Evolutionary conservation across 2,329 filamentous ascomycete species (phyloP).

Genomic region (Penicillium sp.): DNA sequence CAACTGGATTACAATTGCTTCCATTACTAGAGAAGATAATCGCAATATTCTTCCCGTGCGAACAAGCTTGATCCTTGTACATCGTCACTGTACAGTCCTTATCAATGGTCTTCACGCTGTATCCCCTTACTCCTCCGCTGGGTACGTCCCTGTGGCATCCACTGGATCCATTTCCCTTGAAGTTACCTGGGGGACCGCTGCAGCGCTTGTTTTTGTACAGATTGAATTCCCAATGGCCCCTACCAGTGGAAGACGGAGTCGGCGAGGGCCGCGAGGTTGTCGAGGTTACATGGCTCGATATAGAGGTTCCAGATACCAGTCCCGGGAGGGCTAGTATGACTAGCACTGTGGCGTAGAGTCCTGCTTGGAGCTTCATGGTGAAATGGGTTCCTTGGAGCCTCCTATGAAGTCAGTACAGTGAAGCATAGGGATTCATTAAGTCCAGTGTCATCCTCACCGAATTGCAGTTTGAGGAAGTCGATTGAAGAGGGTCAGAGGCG

Average conservation of each 20-base stretch:
- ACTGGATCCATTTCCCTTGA: conserved; percentile 5
- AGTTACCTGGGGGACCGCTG: background rate
- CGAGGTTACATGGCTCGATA: background rate
- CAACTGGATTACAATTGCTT: background rate
- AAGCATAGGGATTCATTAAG: background rate
- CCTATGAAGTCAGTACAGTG: background rate
- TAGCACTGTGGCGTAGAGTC: background rate
- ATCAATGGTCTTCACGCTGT: conserved; percentile 2
- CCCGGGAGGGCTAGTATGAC: background rate
- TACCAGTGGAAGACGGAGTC: background rate
- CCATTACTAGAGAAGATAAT: background rate
- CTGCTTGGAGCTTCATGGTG: background rate
- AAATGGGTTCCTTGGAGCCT: background rate
- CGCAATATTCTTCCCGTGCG: background rate
- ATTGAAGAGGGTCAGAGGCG: background rate
- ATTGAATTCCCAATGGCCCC: conserved; percentile 8
- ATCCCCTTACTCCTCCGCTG: background rate
- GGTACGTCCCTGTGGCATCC: conserved; percentile 7
- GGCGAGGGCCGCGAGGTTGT: background rate
- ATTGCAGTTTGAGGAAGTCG: background rate
- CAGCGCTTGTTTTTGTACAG: conserved; percentile 10
- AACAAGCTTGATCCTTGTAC: conserved; percentile 10
- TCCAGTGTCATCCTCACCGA: background rate
- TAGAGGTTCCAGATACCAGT: background rate
- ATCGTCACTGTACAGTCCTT: conserved; percentile 8